Base-by-base conservation (phyloP, 225 moss, liverwort and hornwort genomes). In the Neckera pumila region DNA sequence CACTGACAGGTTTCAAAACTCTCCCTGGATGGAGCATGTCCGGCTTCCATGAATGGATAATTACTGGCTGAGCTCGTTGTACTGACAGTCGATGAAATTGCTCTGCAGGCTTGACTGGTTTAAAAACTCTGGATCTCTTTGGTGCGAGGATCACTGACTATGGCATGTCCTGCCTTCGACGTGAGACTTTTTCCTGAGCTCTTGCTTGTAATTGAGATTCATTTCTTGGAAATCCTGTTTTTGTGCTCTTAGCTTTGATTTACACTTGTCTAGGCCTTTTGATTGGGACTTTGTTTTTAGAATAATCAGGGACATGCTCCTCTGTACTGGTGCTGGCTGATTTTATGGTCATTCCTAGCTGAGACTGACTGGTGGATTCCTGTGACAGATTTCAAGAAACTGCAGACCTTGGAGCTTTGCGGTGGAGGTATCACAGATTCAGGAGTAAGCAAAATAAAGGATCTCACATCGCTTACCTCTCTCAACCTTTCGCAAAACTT, bases 401-500 rank as follows among this genome's bases (percentile, higher is more conserved):
- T 98, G 77, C 93, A 98, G 70, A 95, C 94, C 38, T 81, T 98
- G 88, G 98, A 98, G 93, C 94, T 98, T 76, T 98, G 98, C 72
- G 93, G 96, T 27, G 96, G 98, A 84, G 94, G 91, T 40, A 97
- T 98, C 74, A 95, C 97, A 27, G 97, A 98, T 89, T 89, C 93
- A 73, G 97, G 97, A 64, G 96, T 98, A 87, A 93, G 92, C 87
- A 96, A 92, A 76, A 96, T 97, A 86, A 93, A 86, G 89, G 96
- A 95, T 85, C 91, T 98, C 76, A 98, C 98, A 43, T 92, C 92
- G 34, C 90, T 98, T 62, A 98, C 95, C 14, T 95, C 93, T 74
- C 92, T 98, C 81, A 98, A 98, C 91, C 91, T 98, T 71, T 97
- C 98, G 33, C 98, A 98, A 69, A 97, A 98, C 82, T 73, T 89